These are phyloP conservation scores for Boletus eberwhitei DNA, from an alignment of 768 basidiomycete species.

Conservation along the genomic window DNA sequence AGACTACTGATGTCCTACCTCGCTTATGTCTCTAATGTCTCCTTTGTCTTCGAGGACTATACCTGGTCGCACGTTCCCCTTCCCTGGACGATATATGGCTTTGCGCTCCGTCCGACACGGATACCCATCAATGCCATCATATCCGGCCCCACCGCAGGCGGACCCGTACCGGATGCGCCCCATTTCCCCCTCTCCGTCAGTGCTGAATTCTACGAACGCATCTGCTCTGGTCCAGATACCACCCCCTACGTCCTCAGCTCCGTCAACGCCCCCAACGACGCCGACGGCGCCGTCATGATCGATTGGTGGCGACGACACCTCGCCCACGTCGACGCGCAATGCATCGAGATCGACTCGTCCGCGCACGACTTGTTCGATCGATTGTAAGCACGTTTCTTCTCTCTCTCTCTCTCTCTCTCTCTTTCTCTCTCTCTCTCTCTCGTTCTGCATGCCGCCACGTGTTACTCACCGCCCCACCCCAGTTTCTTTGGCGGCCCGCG, in stretches of 20 bases:
- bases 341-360: slow-evolving; percentile 44
- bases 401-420: no score
- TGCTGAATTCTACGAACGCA: slow-evolving; percentile 45
- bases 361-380: slow-evolving; percentile 45
- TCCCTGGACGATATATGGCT: slow-evolving; percentile 53
- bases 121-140: slow-evolving; percentile 61
- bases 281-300: slow-evolving; percentile 41
- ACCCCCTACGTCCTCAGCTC: slow-evolving; percentile 35
- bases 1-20: slow-evolving; percentile 52
- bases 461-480: background rate
- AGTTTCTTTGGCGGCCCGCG: slow-evolving; percentile 47
- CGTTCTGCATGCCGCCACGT: background rate
- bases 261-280: slow-evolving; percentile 34
- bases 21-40: slow-evolving; percentile 46
- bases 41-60: slow-evolving; percentile 63
- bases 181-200: slow-evolving; percentile 39
- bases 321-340: slow-evolving; percentile 33
- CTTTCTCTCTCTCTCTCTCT: rapidly evolving
- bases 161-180: slow-evolving; percentile 29
- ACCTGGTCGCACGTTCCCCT: slow-evolving; percentile 54
- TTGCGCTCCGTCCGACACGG: slow-evolving; percentile 46
- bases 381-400: slow-evolving; percentile 34
- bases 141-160: slow-evolving; percentile 54
- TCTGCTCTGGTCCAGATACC: slow-evolving; percentile 40
- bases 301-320: slow-evolving; percentile 49